Base-by-base conservation (phyloP, 495 filamentous ascomycete genomes). In the Monascus purpureus region DNA sequence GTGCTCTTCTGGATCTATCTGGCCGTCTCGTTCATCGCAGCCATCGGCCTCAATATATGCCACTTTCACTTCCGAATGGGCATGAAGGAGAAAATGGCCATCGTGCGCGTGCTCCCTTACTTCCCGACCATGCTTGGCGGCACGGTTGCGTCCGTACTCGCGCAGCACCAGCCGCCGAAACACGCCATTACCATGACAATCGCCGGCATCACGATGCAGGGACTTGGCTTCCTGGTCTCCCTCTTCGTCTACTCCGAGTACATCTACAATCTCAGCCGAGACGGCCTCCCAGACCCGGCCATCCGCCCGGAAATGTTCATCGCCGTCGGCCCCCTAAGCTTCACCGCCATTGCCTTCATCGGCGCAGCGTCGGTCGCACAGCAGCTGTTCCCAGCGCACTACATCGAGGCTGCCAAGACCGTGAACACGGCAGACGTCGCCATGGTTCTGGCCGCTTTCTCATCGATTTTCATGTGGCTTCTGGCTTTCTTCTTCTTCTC, bases 401-500 rank as follows among this genome's bases (percentile, higher is more conserved):
- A 41, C 8, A 38, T 37, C 14, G 25, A 35, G 33, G 31, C 27
- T 14, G 12, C 16, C 2, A 25, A 1, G 26, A 28, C 28, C 13
- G 33, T 28, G 7, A 20, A 30, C 11, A 37, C 38, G 1, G 44
- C 33, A 0, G 39, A 49, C 13, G 46, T 59, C 3, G 38, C 69
- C 1, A 39, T 57, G 8, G 33, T 70, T 3, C 18, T 64, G 7
- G 63, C 67, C 29, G 65, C 25, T 39, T 50, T 19, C 13, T 47
- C 8, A 59, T 55, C 33, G 2, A 61, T 77, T 12, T 73, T 73
- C 35, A 47, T 80, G 1, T 80, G 74, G 74, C 53, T 59, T 0
- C 46, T 77, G n/a, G 61, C 61, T 16, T 66, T 77, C 30, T 78
- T 72, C 68, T 76, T 76, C 49, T 75, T 77, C 42, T 47, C 47